These are phyloP conservation scores for Aspergillus homomorphus DNA, from an alignment of 495 filamentous ascomycete species.

Conservation along the genomic window DNA sequence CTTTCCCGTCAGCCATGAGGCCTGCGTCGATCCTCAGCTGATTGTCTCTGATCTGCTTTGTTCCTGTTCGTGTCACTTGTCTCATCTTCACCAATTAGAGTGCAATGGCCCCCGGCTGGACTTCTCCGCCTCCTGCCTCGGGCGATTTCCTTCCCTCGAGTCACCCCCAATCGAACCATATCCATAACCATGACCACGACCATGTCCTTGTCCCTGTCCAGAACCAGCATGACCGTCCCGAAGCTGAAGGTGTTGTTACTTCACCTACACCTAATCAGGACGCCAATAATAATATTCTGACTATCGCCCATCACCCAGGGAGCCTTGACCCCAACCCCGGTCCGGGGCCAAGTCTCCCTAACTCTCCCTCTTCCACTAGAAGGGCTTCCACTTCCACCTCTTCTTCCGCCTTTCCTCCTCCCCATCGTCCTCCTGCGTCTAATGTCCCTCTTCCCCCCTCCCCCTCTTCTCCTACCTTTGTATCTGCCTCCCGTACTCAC, in stretches of 20 bases:
- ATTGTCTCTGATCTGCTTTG: slow-evolving; percentile 20
- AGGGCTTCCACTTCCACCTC: slow-evolving; percentile 12
- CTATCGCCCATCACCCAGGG: slow-evolving; percentile 9
- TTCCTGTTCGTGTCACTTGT: slow-evolving; percentile 12
- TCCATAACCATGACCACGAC: background rate
- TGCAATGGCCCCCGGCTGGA: slow-evolving; percentile 22
- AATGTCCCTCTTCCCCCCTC: slow-evolving; percentile 16
- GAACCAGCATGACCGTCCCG: slow-evolving; percentile 19
- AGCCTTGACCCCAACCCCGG: slow-evolving; percentile 8
- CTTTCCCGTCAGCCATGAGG: slow-evolving; percentile 18
- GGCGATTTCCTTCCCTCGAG: slow-evolving; percentile 17
- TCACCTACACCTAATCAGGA: background rate
- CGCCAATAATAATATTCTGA: background rate
- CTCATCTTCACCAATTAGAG: slow-evolving; percentile 11
- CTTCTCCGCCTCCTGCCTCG: slow-evolving; percentile 24
- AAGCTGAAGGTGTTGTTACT: background rate
- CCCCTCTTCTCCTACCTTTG: slow-evolving; percentile 17
- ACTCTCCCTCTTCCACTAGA: slow-evolving; percentile 3
- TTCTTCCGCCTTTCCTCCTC: slow-evolving; percentile 15
- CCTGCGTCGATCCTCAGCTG: slow-evolving; percentile 22
- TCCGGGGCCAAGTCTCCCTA: slow-evolving; percentile 9
- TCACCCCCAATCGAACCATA: slow-evolving; percentile 3
- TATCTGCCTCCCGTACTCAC: background rate
- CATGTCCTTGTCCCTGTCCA: background rate
- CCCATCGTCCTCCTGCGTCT: slow-evolving; percentile 9